Percentiles rank a stretch among this genome's conserved stretches.
Conservation (phyloP, 140 eudicot genomes). For the Stevia rebaudiana region DNA sequence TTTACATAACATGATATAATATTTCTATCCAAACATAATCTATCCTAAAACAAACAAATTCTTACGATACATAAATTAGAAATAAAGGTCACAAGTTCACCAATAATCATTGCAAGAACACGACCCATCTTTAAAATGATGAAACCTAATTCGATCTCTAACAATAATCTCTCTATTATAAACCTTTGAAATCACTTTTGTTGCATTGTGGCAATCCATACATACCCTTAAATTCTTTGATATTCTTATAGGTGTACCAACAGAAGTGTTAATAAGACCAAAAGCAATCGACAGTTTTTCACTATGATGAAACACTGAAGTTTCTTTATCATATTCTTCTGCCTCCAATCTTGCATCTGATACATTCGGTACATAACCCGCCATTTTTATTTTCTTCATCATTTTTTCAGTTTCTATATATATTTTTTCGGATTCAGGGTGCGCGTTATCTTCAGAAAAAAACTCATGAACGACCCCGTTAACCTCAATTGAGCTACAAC, state of each 20-base stretch:
- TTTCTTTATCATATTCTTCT: conserved; percentile 31
- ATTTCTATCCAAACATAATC: not conserved
- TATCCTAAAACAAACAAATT: not conserved
- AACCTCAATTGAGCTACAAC: conserved; percentile 41
- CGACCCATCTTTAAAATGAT: conserved; percentile 35
- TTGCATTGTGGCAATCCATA: conserved; percentile 36
- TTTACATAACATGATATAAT: not conserved
- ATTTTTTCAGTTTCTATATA: conserved; percentile 28
- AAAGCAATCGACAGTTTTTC: conserved; percentile 41
- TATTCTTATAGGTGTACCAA: conserved; percentile 17
- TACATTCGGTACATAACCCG: conserved; percentile 30
- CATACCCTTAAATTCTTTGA: conserved; percentile 37
- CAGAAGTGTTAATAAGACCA: conserved; percentile 22
- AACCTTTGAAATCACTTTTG: conserved; percentile 34
- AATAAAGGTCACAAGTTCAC: conserved; percentile 13
- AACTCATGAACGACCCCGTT: conserved; percentile 35
- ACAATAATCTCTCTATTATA: conserved; percentile 20
- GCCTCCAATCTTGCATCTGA: conserved; percentile 33
- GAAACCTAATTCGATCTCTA: conserved; percentile 39
- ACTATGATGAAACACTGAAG: conserved; percentile 29
- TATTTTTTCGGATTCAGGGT: conserved; percentile 26
- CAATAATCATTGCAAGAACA: conserved; percentile 41
- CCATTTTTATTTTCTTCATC: conserved; percentile 31
- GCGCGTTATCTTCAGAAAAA: conserved; percentile 28
- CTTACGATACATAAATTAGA: not conserved